These are phyloP conservation scores for Tanacetum coccineum DNA, from an alignment of 129 eudicot genomes.

Conservation along the genomic window DNA sequence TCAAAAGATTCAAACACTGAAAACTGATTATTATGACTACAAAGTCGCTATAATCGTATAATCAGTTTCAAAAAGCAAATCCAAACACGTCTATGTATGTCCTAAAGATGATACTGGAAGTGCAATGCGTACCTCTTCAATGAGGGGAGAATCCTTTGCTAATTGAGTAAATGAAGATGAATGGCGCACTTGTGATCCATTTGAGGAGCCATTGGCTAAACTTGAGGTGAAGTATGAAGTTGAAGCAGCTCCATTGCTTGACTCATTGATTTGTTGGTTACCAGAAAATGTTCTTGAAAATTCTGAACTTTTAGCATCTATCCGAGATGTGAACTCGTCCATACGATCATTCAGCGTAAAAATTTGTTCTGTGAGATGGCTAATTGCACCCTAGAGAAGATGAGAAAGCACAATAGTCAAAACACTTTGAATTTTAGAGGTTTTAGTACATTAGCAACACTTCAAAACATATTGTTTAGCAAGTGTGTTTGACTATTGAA, in stretches of 20 bases:
- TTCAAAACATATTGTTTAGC: not conserved
- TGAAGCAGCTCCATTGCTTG: slow-evolving; percentile 59
- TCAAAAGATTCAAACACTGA: not conserved
- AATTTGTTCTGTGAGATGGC: slow-evolving; percentile 78
- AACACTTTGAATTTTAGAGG: slow-evolving; percentile 17
- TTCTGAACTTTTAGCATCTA: slow-evolving; percentile 72
- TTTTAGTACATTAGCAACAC: not conserved
- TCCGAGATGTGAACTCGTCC: slow-evolving; percentile 76
- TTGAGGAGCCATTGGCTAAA: slow-evolving; percentile 57
- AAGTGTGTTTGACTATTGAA: not conserved
- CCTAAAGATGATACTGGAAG: slow-evolving; percentile 1
- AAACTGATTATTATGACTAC: not conserved
- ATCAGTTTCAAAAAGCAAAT: not conserved
- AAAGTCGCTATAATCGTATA: not conserved
- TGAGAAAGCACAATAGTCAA: slow-evolving; percentile 1
- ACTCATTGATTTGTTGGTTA: slow-evolving; percentile 47
- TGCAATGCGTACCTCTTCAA: slow-evolving; percentile 74
- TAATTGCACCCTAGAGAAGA: slow-evolving; percentile 50
- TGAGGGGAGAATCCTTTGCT: slow-evolving; percentile 55
- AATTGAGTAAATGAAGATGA: slow-evolving; percentile 60
- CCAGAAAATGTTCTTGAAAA: slow-evolving; percentile 44
- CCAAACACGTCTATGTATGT: not conserved
- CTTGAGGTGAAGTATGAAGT: slow-evolving; percentile 59
- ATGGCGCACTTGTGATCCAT: slow-evolving; percentile 46
- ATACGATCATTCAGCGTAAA: slow-evolving; percentile 80